Base-by-base conservation (phyloP, 225 moss, liverwort and hornwort genomes). In the Polytrichum formosum region DNA sequence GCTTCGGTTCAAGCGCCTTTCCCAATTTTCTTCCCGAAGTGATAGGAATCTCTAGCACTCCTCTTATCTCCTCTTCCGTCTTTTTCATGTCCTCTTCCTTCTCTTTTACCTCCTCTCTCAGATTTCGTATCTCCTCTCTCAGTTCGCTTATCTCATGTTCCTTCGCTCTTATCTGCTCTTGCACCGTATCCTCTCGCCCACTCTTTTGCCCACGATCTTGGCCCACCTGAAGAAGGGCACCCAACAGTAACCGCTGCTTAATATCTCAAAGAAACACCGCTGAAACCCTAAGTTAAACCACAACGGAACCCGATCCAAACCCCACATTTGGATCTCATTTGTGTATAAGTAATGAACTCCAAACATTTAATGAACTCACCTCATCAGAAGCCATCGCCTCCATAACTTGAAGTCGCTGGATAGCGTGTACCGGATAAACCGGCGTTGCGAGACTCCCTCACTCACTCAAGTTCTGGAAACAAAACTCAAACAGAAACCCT, bases 141-240 rank as follows among this genome's bases (percentile, higher is more conserved):
- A 28, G 28, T 0, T 23, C 0, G 23, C 23, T 23, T 23, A 23
- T 23, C 6, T 66, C 66, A 19, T 66, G 5, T 66, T 66, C 33
- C 66, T 66, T 66, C 22, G 6, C 66, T 66, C 66, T 53, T 53
- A 66, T 66, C 9, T 66, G 46, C 21, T 66, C 23, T 23, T 23
- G 23, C 23, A 23, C 0, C 0, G 23, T 23, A 23, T 23, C 23
- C 23, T 23, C 66, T 31, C 31, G 30, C 30, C 30, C 30, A 30
- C 30, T 1, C 30, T 30, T 23, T 30, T 30, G 30, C 6, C 6
- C 0, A 30, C 1, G 0, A 29, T 31, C 28, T 28, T 64, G 63
- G 63, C 18, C 7, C 63, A 17, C 28, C 63, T 25, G 25, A 28
- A 27, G 27, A 27, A 27, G 27, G 27, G 27, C 1, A 27, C 27